A percentile compares a stretch with the other conserved stretches of the same genome.
Conservation (phyloP, 306 rosid genomes). For the Casuarina equisetifolia region DNA sequence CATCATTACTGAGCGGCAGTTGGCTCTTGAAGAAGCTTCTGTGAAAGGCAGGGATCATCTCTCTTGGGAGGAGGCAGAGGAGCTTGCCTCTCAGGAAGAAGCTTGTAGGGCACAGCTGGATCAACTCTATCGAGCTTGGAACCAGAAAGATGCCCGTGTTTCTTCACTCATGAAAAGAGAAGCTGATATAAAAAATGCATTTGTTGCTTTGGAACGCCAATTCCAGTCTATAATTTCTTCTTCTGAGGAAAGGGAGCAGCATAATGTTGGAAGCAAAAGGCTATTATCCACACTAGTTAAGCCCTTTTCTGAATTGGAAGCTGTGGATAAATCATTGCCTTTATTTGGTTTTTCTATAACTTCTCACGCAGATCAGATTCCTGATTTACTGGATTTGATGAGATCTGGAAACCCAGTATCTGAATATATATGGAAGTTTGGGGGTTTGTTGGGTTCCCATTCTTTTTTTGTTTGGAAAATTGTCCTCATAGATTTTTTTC, state of each 20-base stretch:
- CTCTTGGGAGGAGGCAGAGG: conserved; percentile 99
- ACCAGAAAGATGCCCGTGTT: conserved; percentile 71
- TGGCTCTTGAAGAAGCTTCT: conserved; percentile 95
- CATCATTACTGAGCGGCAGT: conserved; percentile 80
- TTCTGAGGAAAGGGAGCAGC: conserved; percentile 57
- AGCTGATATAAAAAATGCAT: conserved; percentile 73
- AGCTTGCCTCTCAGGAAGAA: conserved; percentile 95
- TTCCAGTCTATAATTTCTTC: conserved; percentile 62
- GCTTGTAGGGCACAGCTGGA: conserved; percentile 87
- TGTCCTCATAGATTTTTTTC: conserved; percentile 78
- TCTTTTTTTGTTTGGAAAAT: conserved; percentile 91
- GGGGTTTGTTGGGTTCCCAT: conserved; percentile 55
- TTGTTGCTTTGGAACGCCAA: conserved; percentile 61
- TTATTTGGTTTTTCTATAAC: conserved; percentile 51
- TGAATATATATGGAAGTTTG: conserved; percentile 79
- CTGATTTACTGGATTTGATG: conserved; percentile 53
- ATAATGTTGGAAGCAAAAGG: conserved; percentile 53
- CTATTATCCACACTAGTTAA: conserved; percentile 61
- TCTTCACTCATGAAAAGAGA: conserved; percentile 79
- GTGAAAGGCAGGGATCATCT: conserved; percentile 88
- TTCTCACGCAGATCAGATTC: conserved; percentile 43
- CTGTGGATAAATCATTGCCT: conserved; percentile 56
- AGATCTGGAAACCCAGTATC: conserved; percentile 80
- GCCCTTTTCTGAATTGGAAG: conserved; percentile 80
- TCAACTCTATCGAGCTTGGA: conserved; percentile 93